Percentiles rank a stretch among this genome's conserved stretches.
Conservation (phyloP, 2,329 filamentous ascomycete species). For the Fusarium duplospermum region DNA sequence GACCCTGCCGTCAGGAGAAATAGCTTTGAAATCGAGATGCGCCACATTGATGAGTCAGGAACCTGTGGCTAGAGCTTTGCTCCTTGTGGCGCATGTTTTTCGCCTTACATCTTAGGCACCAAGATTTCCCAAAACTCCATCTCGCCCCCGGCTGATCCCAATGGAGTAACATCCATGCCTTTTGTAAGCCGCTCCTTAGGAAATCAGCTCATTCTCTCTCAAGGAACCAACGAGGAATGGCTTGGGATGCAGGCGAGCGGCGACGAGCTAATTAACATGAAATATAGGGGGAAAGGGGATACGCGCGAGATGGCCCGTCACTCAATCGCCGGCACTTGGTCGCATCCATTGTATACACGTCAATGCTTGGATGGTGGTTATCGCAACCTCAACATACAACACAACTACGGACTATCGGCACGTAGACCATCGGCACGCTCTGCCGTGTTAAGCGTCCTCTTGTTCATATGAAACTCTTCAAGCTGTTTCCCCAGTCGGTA, state of each 20-base stretch:
- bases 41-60: constrained; percentile 33
- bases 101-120: constrained; percentile 7
- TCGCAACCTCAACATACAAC: neutral
- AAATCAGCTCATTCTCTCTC: constrained; percentile 31
- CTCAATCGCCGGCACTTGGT: neutral
- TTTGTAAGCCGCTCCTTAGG: neutral
- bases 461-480: constrained; percentile 9
- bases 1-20: accelerated
- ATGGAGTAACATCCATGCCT: constrained; percentile 5
- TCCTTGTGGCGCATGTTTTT: neutral
- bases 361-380: neutral
- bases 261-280: constrained; percentile 2
- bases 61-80: neutral
- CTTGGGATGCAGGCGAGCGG: constrained; percentile 1
- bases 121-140: neutral
- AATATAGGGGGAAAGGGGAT: neutral
- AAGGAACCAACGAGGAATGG: constrained; percentile 2
- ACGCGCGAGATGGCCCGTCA: neutral
- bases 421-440: constrained; percentile 4
- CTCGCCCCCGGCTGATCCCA: neutral
- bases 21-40: constrained; percentile 3
- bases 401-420: constrained; percentile 17
- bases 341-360: neutral
- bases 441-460: constrained; percentile 9
- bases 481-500: constrained; percentile 22